Conservation (phyloP, 176 grass and related monocot species). For the Ensete glaucum region DNA sequence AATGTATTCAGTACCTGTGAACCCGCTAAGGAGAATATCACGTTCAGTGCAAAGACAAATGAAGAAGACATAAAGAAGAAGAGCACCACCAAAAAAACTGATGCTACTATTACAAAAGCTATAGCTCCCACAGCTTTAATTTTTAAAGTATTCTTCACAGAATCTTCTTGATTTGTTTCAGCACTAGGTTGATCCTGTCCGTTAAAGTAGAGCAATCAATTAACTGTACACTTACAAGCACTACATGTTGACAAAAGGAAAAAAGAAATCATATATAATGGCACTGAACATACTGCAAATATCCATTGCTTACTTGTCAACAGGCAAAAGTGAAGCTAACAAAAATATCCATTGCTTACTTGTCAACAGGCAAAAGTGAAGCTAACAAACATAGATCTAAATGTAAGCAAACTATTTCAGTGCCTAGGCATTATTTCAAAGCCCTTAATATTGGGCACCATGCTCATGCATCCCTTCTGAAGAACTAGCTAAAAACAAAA, state of each 20-base stretch:
- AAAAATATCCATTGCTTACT: background rate
- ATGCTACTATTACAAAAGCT: slow-evolving; percentile 61
- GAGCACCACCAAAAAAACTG: slow-evolving; percentile 63
- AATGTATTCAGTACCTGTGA: slow-evolving; percentile 37
- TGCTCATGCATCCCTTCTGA: too few species aligned
- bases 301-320: background rate
- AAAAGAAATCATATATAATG: background rate
- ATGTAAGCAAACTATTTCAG: too few species aligned
- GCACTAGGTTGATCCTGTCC: slow-evolving; percentile 21
- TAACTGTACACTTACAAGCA: background rate
- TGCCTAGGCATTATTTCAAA: too few species aligned
- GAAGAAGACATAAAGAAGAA: slow-evolving; percentile 76
- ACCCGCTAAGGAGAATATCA: slow-evolving; percentile 53
- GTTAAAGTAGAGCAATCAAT: background rate
- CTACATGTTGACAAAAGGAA: background rate
- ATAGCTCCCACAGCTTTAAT: slow-evolving; percentile 53
- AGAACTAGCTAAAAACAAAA: too few species aligned
- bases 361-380: too few species aligned
- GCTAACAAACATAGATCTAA: too few species aligned
- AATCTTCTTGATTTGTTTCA: slow-evolving; percentile 26
- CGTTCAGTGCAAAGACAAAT: slow-evolving; percentile 57
- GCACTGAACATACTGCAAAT: background rate
- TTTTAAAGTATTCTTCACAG: slow-evolving; percentile 52
- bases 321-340: too few species aligned
- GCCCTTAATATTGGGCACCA: too few species aligned